A percentile compares a stretch with the other conserved stretches of the same genome.
phyloP scores from a whole-genome alignment of 1,284 basidiomycete species.

The Tilletia setariae region DNA sequence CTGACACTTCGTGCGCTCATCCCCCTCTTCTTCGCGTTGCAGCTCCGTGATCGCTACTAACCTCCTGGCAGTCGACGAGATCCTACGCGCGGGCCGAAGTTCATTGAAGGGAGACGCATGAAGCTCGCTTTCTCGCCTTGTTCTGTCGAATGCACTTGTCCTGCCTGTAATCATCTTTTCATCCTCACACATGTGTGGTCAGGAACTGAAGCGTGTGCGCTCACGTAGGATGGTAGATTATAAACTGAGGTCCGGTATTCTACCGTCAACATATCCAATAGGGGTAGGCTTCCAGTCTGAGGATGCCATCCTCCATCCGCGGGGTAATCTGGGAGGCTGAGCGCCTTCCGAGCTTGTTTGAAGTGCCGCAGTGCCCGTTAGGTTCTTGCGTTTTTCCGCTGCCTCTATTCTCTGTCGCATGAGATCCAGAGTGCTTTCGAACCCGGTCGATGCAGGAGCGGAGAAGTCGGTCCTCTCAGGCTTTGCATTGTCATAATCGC shows the following conservation, averaged over 20 bases:
- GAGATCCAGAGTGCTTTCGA: slow-evolving; percentile 20
- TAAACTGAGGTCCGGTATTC: neutral
- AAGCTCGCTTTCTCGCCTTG: neutral
- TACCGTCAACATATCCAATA: slow-evolving; percentile 16
- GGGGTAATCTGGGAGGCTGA: neutral
- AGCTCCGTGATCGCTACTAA: slow-evolving; percentile 98
- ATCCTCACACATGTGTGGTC: too few relatives aligned
- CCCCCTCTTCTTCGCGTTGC: slow-evolving; percentile 16
- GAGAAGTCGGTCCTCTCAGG: too few relatives aligned
- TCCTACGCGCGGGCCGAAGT: slow-evolving; percentile 73
- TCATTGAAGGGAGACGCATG: slow-evolving; percentile 38
- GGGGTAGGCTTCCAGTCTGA: slow-evolving; percentile 16
- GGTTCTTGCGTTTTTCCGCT: neutral
- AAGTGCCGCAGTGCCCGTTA: neutral
- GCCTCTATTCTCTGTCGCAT: slow-evolving; percentile 24
- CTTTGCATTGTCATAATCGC: too few relatives aligned
- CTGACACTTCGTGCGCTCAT: slow-evolving; percentile 7
- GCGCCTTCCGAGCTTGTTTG: neutral
- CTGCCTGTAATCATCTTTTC: too few relatives aligned
- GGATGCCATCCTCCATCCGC: slow-evolving; percentile 14
- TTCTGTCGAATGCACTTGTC: too few relatives aligned
- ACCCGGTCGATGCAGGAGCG: slow-evolving; percentile 14
- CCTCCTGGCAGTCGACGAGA: slow-evolving; percentile 90
- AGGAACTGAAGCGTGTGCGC: too few relatives aligned
- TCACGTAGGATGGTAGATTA: neutral